Base-by-base conservation (phyloP, 2,329 filamentous ascomycete species). In the Penicillium oxalicum region DNA sequence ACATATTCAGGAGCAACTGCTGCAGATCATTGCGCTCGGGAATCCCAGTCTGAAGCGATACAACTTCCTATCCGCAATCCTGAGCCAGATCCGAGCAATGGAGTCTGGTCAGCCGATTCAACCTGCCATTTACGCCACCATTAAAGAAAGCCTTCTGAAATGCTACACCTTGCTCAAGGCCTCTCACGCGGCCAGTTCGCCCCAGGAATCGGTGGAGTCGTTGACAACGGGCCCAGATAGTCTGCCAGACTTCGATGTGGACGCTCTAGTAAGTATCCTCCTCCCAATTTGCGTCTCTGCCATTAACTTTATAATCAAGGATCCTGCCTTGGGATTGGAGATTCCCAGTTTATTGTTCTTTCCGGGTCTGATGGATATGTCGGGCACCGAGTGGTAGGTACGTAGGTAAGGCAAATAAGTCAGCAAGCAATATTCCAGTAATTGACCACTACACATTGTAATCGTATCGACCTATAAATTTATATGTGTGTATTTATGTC, bases 121-220 rank as follows among this genome's bases (percentile, higher is more conserved):
- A 36, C 37, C 49, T 37, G 48, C 51, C 9, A 48, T 54, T 24
- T 45, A 40, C 9, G 46, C 44, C 13, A 48, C 50, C n/a, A 32
- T 47, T n/a, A 49, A 40, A 40, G 46, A 34, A 13, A 45, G 49
- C 35, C 38, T 56, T 37, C 47, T 35, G 32, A 44, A 44, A 40
- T 54, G 47, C 32, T 43, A 49, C 24, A 29, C 43, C 9, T 40
- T 52, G 44, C 41, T 56, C n/a, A 32, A 47, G 29, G 36, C n/a
- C 40, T 45, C 29, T 24, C 13, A 29, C 29, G 45, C 50, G 5
- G 35, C 43, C 43, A 43, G 9, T 12, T 32, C 32, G 9, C 36
- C 34, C 35, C 39, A 8, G 24, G 39, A 26, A 26, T 71, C 65
- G 0, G 67, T 67, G 7, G 64, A 75, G 4, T 66, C 76, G 0